These are phyloP conservation scores for Starmerella kuoi DNA, from an alignment of 805 yeast genomes.

Conservation along the genomic window DNA sequence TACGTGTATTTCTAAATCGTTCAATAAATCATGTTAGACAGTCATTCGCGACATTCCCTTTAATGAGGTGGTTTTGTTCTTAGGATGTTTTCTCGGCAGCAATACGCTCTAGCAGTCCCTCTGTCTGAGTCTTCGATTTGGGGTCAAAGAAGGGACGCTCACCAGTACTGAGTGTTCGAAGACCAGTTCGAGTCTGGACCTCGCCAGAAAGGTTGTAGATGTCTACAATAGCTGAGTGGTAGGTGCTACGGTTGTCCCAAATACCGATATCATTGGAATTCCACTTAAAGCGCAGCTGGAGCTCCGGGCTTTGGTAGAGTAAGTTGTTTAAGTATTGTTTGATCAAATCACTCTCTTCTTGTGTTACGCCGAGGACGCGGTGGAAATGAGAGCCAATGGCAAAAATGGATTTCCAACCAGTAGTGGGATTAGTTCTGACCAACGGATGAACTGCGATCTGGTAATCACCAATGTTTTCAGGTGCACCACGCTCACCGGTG, in stretches of 20 bases:
- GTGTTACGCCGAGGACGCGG: constrained; percentile 42
- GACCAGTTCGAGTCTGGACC: constrained; percentile 23
- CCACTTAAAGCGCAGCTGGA: constrained; percentile 47
- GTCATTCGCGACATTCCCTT: too few species aligned
- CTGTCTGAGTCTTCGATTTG: constrained; percentile 22
- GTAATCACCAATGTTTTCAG: constrained; percentile 18
- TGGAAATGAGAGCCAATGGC: constrained; percentile 42
- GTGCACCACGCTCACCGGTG: constrained; percentile 32
- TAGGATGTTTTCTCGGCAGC: too few species aligned
- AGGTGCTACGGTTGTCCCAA: constrained; percentile 49
- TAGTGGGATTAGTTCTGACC: constrained; percentile 52
- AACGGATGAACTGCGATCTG: constrained; percentile 44
- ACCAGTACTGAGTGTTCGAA: constrained; percentile 24
- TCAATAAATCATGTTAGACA: too few species aligned
- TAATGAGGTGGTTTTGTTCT: too few species aligned
- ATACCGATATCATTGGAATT: constrained; percentile 41
- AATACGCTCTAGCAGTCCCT: constrained; percentile 17
- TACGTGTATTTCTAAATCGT: too few species aligned
- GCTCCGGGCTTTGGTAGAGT: constrained; percentile 41
- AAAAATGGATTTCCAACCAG: constrained; percentile 49
- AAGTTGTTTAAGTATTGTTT: constrained; percentile 37
- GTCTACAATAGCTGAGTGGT: constrained; percentile 45
- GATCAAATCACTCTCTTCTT: constrained; percentile 39
- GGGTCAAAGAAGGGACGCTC: constrained; percentile 27
- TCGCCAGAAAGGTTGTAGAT: constrained; percentile 11